A percentile compares a stretch with the other conserved stretches of the same genome.
These are phyloP conservation scores for Dictyostelium intermedium DNA, from an alignment of 78 protist species.

Conservation along the genomic window DNA sequence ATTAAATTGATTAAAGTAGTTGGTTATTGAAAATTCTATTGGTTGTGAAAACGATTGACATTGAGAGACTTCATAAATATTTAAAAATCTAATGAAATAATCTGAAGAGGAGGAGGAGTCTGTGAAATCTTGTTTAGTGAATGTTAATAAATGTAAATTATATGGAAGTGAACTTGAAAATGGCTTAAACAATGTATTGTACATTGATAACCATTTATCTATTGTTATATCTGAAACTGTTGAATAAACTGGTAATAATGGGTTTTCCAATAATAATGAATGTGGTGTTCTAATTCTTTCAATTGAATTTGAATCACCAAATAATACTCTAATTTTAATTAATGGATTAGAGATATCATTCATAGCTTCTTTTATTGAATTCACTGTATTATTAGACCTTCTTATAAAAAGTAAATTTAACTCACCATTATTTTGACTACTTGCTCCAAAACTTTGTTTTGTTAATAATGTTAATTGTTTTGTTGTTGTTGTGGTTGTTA, in stretches of 20 bases:
- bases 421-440: conserved; percentile 32
- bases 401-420: conserved; percentile 37
- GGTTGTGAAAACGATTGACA: neutral
- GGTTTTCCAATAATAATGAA: conserved; percentile 23
- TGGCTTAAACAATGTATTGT: neutral
- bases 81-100: neutral
- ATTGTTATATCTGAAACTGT: neutral
- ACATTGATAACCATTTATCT: neutral
- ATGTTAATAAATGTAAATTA: conserved; percentile 17
- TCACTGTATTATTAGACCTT: neutral
- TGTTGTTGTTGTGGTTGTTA: neutral
- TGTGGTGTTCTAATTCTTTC: conserved; percentile 43
- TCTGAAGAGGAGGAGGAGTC: neutral
- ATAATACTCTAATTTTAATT: conserved; percentile 2
- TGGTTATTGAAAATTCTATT: neutral
- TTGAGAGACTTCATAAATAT: conserved; percentile 43
- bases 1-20: neutral
- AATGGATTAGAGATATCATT: conserved; percentile 27
- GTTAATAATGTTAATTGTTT: conserved; percentile 22
- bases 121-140: conserved; percentile 7
- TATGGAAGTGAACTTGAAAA: neutral
- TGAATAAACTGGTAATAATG: conserved; percentile 7
- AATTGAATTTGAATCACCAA: neutral
- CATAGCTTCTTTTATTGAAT: neutral
- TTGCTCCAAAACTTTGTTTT: conserved; percentile 7